These are phyloP conservation scores for Trichosanthes truncata DNA, from an alignment of 306 rosid species.

Conservation along the genomic window DNA sequence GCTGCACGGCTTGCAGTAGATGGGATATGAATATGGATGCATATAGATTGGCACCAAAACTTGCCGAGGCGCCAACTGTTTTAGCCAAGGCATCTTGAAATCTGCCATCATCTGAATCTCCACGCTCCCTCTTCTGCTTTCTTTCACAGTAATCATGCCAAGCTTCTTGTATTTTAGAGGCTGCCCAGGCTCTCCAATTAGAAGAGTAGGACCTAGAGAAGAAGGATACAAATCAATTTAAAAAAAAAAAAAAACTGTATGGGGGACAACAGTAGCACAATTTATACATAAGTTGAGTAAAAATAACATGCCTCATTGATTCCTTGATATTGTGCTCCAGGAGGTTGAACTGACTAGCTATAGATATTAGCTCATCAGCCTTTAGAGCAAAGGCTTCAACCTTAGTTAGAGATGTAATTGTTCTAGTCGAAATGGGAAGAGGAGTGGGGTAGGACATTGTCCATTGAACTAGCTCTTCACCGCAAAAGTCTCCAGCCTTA, in stretches of 20 bases:
- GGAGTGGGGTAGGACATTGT: constrained; percentile 55
- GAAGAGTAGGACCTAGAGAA: constrained; percentile 54
- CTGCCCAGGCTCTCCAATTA: constrained; percentile 77
- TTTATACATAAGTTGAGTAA: not conserved
- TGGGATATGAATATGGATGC: constrained; percentile 47
- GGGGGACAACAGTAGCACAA: not conserved
- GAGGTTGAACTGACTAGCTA: constrained; percentile 53
- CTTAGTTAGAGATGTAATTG: constrained; percentile 53
- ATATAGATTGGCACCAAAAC: constrained; percentile 51
- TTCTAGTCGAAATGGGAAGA: constrained; percentile 70
- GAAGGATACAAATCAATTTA: not conserved
- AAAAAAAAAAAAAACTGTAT: too few species aligned
- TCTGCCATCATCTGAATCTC: constrained; percentile 36
- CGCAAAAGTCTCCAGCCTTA: constrained; percentile 82
- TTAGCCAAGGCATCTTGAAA: constrained; percentile 34
- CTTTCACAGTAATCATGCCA: constrained; percentile 50
- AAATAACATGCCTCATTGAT: constrained; percentile 61
- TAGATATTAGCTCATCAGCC: constrained; percentile 61
- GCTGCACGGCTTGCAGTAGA: constrained; percentile 29
- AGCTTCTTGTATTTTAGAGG: constrained; percentile 57
- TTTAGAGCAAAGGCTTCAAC: constrained; percentile 82
- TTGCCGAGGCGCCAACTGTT: constrained; percentile 17
- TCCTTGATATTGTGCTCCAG: constrained; percentile 48
- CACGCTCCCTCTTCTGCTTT: constrained; percentile 44
- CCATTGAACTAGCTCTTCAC: constrained; percentile 94